These are phyloP conservation scores for Suillus brevipes DNA, from an alignment of 768 basidiomycete species.

Conservation along the genomic window DNA sequence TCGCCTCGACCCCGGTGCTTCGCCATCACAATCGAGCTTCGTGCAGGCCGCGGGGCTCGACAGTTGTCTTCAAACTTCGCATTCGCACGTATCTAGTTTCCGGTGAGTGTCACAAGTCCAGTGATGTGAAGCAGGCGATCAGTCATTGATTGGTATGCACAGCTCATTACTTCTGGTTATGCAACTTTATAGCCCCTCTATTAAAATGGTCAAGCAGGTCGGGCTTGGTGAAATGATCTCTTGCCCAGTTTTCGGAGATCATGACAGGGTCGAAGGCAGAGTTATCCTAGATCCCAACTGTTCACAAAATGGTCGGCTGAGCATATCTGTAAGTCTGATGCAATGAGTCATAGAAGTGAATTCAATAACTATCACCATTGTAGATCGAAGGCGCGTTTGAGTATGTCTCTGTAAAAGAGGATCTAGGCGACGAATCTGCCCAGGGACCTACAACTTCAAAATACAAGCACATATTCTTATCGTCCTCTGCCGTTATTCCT, in stretches of 20 bases:
- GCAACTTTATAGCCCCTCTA: conserved; percentile 60
- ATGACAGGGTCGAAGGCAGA: conserved; percentile 60
- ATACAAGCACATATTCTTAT: conserved; percentile 50
- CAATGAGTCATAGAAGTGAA: background rate
- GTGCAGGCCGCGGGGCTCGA: conserved; percentile 29
- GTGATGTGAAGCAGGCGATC: background rate
- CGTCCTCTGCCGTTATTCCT: conserved; percentile 44
- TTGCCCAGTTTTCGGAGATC: conserved; percentile 57
- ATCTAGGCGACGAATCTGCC: conserved; percentile 20
- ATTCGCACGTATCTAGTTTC: conserved; percentile 51
- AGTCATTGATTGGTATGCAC: conserved; percentile 13
- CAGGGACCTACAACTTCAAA: conserved; percentile 24
- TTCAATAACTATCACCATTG: conserved; percentile 4
- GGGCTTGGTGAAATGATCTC: conserved; percentile 27
- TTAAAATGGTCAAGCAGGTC: conserved; percentile 43
- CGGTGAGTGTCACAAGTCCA: conserved; percentile 37
- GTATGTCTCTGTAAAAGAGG: conserved; percentile 35
- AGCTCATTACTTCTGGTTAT: conserved; percentile 61
- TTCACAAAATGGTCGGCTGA: conserved; percentile 54
- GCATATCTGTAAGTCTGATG: conserved; percentile 47
- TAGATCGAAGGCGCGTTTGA: conserved; percentile 67
- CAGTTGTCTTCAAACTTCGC: conserved; percentile 19
- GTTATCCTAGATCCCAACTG: conserved; percentile 56
- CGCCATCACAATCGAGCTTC: conserved; percentile 34
- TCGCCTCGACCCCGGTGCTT: conserved; percentile 12